These are phyloP conservation scores for Isochrysis galbana DNA, from an alignment of 78 protist genomes.

Conservation along the genomic window DNA sequence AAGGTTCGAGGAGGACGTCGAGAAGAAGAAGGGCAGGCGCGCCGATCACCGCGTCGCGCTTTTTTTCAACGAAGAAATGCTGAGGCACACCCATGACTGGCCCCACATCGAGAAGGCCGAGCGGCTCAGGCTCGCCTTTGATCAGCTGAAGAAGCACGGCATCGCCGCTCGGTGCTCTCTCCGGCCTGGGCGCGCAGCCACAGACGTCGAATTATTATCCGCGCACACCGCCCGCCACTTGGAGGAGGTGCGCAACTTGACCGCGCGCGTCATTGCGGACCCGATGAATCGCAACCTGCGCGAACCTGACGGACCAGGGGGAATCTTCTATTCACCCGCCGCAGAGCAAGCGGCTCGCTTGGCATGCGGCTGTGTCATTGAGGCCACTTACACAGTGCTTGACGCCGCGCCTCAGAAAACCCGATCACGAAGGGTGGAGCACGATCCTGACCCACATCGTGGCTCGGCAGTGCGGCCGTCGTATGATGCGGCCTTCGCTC, in stretches of 20 bases:
- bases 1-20: too few species aligned
- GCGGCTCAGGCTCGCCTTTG: background rate
- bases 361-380: background rate
- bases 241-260: background rate
- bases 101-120: background rate
- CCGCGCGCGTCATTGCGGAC: background rate
- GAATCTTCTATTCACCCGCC: background rate
- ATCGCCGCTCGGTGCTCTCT: background rate
- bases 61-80: background rate
- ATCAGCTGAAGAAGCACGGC: background rate
- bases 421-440: too few species aligned
- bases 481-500: background rate
- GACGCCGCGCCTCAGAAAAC: background rate
- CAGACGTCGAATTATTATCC: background rate
- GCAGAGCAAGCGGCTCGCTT: background rate
- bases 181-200: background rate
- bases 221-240: background rate
- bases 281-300: background rate
- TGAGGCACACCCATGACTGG: background rate
- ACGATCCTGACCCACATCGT: too few species aligned
- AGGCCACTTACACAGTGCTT: background rate
- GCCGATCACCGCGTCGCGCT: too few species aligned
- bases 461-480: background rate
- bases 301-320: conserved; percentile 10
- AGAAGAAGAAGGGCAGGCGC: too few species aligned